phyloP scores from a whole-genome alignment of 345 rosid genomes.

The Adansonia digitata region DNA sequence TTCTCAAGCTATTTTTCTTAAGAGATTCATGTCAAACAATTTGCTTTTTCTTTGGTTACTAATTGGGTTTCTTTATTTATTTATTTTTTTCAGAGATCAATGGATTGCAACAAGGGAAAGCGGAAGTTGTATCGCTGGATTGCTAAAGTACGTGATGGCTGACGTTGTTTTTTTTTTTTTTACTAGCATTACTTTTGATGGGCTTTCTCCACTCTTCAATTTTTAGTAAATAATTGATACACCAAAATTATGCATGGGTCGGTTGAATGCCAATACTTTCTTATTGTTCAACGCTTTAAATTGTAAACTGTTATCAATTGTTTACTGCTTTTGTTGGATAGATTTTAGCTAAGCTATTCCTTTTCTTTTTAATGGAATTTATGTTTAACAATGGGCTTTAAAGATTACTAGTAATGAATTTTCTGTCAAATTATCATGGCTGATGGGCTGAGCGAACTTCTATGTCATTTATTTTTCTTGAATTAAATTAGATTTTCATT shows the following conservation, averaged over 20 bases:
- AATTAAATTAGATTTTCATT: constrained; percentile 19
- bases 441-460: neutral
- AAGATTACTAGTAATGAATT: neutral
- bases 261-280: neutral
- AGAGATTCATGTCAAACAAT: neutral
- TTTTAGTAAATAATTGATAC: neutral
- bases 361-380: neutral
- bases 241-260: neutral
- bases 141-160: constrained; percentile 14
- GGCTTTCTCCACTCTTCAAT: neutral
- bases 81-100: constrained; percentile 11
- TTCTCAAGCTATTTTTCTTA: neutral
- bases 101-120: constrained; percentile 24
- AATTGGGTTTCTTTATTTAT: neutral
- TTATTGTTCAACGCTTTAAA: neutral
- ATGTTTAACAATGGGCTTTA: neutral
- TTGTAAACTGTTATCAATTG: neutral
- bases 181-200: neutral
- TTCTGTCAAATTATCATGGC: neutral
- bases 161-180: neutral
- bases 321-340: neutral
- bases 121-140: constrained; percentile 5
- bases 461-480: neutral
- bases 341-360: neutral
- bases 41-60: neutral